These are phyloP conservation scores for Filobasidium wieringae DNA, from an alignment of 768 basidiomycete species.

Conservation along the genomic window DNA sequence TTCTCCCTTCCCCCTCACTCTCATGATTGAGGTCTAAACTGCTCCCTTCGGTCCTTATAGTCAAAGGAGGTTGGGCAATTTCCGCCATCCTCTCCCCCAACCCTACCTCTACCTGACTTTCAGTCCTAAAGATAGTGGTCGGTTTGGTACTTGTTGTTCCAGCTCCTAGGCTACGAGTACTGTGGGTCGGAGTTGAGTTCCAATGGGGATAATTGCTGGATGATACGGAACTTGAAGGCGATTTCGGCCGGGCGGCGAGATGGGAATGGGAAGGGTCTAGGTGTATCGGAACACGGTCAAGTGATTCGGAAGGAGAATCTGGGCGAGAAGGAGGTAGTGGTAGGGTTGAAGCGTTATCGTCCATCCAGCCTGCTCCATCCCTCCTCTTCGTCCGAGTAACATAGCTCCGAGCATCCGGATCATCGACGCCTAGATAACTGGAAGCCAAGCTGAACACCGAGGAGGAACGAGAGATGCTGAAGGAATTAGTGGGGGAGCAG, in stretches of 20 bases:
- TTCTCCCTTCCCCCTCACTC: no score
- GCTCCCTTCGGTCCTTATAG: background rate
- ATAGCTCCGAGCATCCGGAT: constrained; percentile 11
- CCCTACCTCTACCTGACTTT: background rate
- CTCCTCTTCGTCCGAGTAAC: no score
- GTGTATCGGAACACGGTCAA: constrained; percentile 10
- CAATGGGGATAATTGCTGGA: background rate
- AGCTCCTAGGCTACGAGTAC: background rate
- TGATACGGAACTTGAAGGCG: background rate
- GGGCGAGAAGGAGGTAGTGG: constrained; percentile 80
- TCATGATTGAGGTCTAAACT: background rate
- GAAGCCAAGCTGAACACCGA: constrained; percentile 6
- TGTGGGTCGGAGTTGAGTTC: background rate
- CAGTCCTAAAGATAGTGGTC: background rate
- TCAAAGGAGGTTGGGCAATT: background rate
- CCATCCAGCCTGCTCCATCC: constrained; percentile 39
- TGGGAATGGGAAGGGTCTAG: background rate
- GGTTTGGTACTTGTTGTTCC: background rate
- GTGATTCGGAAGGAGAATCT: constrained; percentile 70
- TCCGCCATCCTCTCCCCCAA: background rate
- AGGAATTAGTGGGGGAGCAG: background rate
- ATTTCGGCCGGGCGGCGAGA: background rate
- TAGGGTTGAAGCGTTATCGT: constrained; percentile 85
- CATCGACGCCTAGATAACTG: constrained; percentile 8
- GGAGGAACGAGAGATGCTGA: background rate